phyloP scores from a whole-genome alignment of 768 basidiomycete species.

The Steccherinum ochraceum region DNA sequence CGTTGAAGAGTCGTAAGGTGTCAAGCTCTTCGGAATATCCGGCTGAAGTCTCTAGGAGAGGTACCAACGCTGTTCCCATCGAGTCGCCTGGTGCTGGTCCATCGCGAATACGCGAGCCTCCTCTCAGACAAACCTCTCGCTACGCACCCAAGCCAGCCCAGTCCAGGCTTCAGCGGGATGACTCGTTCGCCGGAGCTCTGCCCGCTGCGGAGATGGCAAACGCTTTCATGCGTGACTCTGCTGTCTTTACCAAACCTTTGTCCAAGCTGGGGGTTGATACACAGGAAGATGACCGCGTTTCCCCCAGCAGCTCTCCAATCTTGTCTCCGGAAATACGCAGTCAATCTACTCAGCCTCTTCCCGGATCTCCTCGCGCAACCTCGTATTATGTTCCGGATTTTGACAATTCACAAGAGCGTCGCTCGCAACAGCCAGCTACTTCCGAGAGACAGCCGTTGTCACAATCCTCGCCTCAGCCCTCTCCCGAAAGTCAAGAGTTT shows the following conservation, averaged over 20 bases:
- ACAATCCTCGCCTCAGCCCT: neutral
- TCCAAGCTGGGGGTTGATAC: constrained; percentile 37
- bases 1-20: too few relatives aligned
- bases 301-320: too few relatives aligned
- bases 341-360: neutral
- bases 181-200: constrained; percentile 56
- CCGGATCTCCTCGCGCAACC: too few relatives aligned
- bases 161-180: constrained; percentile 42
- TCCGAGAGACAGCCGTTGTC: neutral
- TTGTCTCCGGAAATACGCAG: too few relatives aligned
- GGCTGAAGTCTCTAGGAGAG: too few relatives aligned
- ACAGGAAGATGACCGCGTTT: neutral
- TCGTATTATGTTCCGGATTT: neutral
- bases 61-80: too few relatives aligned
- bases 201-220: constrained; percentile 43
- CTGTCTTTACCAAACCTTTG: constrained; percentile 49
- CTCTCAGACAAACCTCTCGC: neutral
- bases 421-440: neutral
- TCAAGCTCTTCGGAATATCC: too few relatives aligned
- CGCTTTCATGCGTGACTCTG: constrained; percentile 1
- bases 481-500: neutral
- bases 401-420: neutral
- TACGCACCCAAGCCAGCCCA: neutral
- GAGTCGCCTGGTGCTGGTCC: neutral
- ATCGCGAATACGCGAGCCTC: neutral